Percentiles rank a stretch among this genome's conserved stretches.
Conservation (phyloP, 768 basidiomycete species). For the Tylopilus vinaceipallidus region DNA sequence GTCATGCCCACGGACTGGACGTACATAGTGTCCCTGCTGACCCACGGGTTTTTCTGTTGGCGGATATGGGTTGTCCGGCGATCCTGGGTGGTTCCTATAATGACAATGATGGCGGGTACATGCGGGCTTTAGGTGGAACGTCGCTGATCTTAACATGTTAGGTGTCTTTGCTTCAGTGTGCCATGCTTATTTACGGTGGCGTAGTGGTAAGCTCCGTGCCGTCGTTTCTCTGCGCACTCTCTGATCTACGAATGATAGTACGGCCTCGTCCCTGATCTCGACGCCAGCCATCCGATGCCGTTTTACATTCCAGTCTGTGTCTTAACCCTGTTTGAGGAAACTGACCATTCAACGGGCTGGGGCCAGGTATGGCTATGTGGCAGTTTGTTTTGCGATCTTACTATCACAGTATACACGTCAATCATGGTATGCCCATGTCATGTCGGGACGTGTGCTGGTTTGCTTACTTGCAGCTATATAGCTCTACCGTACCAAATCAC, state of each 20-base stretch:
- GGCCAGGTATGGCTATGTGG: conserved; percentile 8
- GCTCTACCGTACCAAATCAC: conserved; percentile 7
- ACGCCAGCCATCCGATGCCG: background rate
- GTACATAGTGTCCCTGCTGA: conserved; percentile 4
- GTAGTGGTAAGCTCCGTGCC: conserved; percentile 6
- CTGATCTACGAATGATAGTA: too few relatives aligned
- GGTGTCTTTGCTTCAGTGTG: conserved; percentile 10
- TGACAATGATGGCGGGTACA: conserved; percentile 8
- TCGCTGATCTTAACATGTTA: too few relatives aligned
- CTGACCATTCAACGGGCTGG: too few relatives aligned
- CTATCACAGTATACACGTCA: conserved; percentile 11
- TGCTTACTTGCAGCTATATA: background rate
- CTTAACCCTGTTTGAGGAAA: background rate
- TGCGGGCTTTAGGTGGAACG: too few relatives aligned
- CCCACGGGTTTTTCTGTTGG: conserved; percentile 11
- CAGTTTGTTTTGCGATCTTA: conserved; percentile 10
- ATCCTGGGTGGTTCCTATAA: background rate
- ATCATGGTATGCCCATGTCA: background rate
- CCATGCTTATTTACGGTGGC: conserved; percentile 11
- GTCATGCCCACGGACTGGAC: background rate
- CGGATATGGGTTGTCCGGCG: conserved; percentile 3
- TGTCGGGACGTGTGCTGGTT: too few relatives aligned
- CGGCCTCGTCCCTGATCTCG: conserved; percentile 8
- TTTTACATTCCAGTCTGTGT: conserved; percentile 10
- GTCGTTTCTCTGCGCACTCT: background rate